Evolutionary conservation across 1,139 yeast genomes (phyloP).

Genomic region (Protomyces inouyei): DNA sequence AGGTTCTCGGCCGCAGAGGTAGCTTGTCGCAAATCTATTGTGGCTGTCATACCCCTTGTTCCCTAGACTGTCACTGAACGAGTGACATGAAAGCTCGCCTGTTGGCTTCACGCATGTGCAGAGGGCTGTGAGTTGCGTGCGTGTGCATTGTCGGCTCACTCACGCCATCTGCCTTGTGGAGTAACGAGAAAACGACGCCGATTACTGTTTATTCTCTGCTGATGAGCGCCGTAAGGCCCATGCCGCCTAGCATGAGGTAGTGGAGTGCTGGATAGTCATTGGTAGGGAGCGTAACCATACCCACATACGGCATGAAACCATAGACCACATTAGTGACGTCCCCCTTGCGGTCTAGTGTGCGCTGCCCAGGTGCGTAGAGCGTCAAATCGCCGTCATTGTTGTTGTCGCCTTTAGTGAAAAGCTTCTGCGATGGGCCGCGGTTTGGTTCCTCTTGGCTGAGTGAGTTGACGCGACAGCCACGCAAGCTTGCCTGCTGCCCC

Average conservation of each 20-base stretch:
- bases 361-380: constrained; percentile 70
- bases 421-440: constrained; percentile 36
- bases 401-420: constrained; percentile 94
- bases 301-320: constrained; percentile 86
- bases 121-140: too few relatives aligned
- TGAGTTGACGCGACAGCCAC: constrained; percentile 17
- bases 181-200: too few relatives aligned
- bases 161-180: too few relatives aligned
- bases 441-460: constrained; percentile 32
- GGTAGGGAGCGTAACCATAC: constrained; percentile 67
- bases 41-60: too few relatives aligned
- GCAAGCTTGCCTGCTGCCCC: neutral
- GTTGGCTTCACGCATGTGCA: too few relatives aligned
- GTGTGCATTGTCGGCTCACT: too few relatives aligned
- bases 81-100: too few relatives aligned
- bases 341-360: constrained; percentile 64
- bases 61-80: too few relatives aligned
- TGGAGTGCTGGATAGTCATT: constrained; percentile 83
- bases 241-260: constrained; percentile 61
- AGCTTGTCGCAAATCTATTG: too few relatives aligned
- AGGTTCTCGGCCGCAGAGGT: too few relatives aligned
- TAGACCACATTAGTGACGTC: constrained; percentile 88
- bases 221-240: constrained; percentile 49
- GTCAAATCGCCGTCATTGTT: constrained; percentile 88
- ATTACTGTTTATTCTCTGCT: constrained; percentile 36